These are phyloP conservation scores for Lasiodiplodia sp. DNA, from an alignment of 2,329 filamentous ascomycete genomes.

Conservation along the genomic window DNA sequence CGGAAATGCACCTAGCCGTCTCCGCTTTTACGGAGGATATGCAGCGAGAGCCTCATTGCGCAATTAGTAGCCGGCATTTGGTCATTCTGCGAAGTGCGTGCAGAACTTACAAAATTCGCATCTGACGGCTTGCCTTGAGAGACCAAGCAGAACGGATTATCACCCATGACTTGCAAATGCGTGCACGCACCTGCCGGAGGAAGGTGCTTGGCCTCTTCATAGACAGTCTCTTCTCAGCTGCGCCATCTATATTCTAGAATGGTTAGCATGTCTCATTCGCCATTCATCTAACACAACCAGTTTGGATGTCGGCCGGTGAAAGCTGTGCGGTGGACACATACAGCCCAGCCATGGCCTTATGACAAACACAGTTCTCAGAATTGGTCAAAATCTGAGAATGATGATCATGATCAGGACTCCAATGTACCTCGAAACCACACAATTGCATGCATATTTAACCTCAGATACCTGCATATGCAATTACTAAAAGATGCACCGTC, in stretches of 20 bases:
- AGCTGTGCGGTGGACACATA: background rate
- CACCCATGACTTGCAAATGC: background rate
- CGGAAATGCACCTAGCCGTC: background rate
- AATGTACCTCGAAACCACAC: background rate
- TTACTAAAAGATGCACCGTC: too few species aligned
- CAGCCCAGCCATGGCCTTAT: background rate
- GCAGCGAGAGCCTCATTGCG: background rate
- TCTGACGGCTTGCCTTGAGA: background rate
- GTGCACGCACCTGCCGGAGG: background rate
- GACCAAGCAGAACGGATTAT: background rate
- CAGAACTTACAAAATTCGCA: background rate
- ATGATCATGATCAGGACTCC: background rate
- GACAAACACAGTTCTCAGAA: background rate
- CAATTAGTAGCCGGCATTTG: background rate
- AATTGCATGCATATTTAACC: too few species aligned
- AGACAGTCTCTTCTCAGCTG: background rate
- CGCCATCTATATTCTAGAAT: background rate
- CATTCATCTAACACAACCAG: background rate
- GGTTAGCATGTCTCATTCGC: background rate
- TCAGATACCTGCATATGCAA: too few species aligned
- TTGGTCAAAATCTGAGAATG: background rate
- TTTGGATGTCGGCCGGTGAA: background rate
- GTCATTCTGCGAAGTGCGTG: background rate
- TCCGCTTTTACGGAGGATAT: background rate
- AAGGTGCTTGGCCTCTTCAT: background rate